phyloP scores from a whole-genome alignment of 495 filamentous ascomycete genomes.

The Hypoxylon subgilvum region DNA sequence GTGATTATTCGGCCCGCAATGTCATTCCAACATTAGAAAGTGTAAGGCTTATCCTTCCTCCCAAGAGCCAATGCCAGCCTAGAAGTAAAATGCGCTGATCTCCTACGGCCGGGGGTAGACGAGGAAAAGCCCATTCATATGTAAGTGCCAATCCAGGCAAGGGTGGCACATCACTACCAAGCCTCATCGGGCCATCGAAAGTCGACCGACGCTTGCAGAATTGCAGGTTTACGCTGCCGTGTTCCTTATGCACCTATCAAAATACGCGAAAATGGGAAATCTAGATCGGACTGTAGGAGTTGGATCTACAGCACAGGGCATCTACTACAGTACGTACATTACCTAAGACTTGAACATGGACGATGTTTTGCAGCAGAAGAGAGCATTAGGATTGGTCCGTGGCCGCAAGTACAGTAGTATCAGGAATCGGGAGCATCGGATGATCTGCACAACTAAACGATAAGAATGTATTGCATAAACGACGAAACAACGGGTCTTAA shows the following conservation, averaged over 20 bases:
- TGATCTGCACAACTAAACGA: conserved; percentile 1
- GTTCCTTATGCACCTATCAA: conserved; percentile 11
- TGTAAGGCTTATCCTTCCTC: conserved; percentile 5
- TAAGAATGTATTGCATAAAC: conserved; percentile 17
- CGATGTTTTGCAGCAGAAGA: not conserved
- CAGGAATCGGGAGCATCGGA: not conserved
- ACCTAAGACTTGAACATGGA: not conserved
- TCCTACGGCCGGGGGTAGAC: conserved; percentile 26
- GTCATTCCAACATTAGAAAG: not conserved
- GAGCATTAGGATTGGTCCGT: not conserved
- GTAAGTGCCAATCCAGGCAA: conserved; percentile 16
- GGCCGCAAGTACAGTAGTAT: too few relatives aligned
- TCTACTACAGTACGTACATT: not conserved
- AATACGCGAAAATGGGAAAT: conserved; percentile 16
- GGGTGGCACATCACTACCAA: not conserved
- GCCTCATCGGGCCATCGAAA: conserved; percentile 20
- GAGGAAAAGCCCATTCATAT: conserved; percentile 31
- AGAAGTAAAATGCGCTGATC: conserved; percentile 30
- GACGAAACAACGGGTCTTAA: conserved; percentile 5
- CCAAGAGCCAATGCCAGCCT: not conserved
- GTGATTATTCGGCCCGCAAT: conserved; percentile 26
- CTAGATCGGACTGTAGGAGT: conserved; percentile 32
- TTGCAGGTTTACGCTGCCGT: conserved; percentile 1
- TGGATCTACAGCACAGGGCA: not conserved
- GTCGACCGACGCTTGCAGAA: conserved; percentile 32